Percentiles rank a stretch among this genome's conserved stretches.
Evolutionary conservation across 2,329 filamentous ascomycete species (phyloP).

Genomic region (Diplodia mutila): DNA sequence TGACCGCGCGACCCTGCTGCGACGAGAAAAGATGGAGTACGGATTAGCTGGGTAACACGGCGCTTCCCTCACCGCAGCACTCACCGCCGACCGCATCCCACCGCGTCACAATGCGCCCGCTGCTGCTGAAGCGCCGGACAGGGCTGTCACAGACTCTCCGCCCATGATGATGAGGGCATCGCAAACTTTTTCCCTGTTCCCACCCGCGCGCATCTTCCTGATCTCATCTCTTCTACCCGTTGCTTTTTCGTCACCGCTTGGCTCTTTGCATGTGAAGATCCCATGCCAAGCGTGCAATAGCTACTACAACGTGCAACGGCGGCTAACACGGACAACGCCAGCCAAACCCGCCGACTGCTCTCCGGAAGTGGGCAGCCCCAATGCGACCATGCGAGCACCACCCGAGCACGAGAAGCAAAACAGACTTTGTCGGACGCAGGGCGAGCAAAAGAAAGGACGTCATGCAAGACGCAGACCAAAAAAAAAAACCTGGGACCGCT

Average conservation of each 20-base stretch:
- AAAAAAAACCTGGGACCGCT: neutral
- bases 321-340: neutral
- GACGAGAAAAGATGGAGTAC: neutral
- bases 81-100: conserved; percentile 16
- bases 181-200: neutral
- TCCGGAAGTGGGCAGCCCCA: neutral
- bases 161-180: neutral
- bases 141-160: conserved; percentile 12
- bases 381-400: neutral
- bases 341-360: neutral
- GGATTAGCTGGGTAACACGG: no score
- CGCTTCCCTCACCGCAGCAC: conserved; percentile 17
- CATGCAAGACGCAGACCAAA: neutral
- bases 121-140: conserved; percentile 19
- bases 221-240: neutral
- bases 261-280: neutral
- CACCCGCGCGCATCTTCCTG: neutral
- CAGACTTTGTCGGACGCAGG: neutral
- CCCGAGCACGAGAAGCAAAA: neutral
- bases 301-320: neutral
- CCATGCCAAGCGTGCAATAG: neutral
- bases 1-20: conserved; percentile 2
- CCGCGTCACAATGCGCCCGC: conserved; percentile 12
- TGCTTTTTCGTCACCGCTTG: neutral
- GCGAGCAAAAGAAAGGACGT: neutral